Evolutionary conservation across 2,329 filamentous ascomycete species (phyloP).

Genomic region (Pseudogymnoascus sp.): DNA sequence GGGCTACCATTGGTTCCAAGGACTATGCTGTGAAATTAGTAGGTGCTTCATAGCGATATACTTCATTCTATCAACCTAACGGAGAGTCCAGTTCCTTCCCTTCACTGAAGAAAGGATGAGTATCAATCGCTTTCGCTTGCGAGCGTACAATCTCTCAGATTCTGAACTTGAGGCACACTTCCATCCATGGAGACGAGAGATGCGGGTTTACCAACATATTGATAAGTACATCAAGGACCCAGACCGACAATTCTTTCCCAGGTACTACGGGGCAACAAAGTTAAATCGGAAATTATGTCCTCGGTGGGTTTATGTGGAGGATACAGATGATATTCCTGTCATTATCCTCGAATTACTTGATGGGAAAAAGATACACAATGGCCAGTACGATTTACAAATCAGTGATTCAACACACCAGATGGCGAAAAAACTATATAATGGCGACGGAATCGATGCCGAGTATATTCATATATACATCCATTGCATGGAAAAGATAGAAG

Average conservation of each 20-base stretch:
- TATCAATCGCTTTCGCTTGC: not conserved
- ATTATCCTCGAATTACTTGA: not conserved
- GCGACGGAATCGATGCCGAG: not conserved
- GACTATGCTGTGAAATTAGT: conserved; percentile 1
- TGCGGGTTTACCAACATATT: not conserved
- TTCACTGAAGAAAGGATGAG: not conserved
- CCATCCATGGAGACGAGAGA: not conserved
- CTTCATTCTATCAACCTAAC: not conserved
- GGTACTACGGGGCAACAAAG: not conserved
- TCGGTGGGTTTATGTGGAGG: not conserved
- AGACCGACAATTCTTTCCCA: not conserved
- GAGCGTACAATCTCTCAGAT: not conserved
- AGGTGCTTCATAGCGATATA: not conserved
- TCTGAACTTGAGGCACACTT: not conserved
- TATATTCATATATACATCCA: not conserved
- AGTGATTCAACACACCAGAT: not conserved
- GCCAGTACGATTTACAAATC: not conserved
- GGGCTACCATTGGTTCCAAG: not conserved
- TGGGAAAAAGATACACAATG: not conserved
- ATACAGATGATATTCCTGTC: not conserved
- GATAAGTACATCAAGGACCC: not conserved
- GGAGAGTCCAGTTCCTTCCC: not conserved
- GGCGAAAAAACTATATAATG: not conserved
- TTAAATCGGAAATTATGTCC: not conserved
- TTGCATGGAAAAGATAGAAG: conserved; percentile 2